Evolutionary conservation across 768 basidiomycete species (phyloP).

Genomic region (Lentinula aciculospora): DNA sequence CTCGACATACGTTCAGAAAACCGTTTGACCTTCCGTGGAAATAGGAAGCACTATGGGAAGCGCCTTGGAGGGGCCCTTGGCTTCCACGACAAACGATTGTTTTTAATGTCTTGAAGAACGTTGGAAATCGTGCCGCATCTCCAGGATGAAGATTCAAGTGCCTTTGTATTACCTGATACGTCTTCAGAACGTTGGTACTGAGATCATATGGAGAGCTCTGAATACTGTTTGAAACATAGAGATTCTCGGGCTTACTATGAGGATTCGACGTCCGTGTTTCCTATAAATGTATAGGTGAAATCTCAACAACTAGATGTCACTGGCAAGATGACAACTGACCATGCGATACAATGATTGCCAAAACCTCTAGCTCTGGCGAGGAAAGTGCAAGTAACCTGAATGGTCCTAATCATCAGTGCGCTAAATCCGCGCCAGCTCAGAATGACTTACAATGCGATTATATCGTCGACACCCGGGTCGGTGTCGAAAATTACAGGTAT

Average conservation of each 20-base stretch:
- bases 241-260: constrained; percentile 44
- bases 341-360: constrained; percentile 72
- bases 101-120: constrained; percentile 43
- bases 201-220: not conserved
- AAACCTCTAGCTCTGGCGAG: constrained; percentile 78
- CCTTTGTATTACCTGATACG: constrained; percentile 60
- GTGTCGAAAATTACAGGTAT: constrained; percentile 77
- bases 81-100: constrained; percentile 65
- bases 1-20: not conserved
- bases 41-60: constrained; percentile 70
- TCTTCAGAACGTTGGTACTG: constrained; percentile 71
- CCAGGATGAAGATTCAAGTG: constrained; percentile 54
- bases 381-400: constrained; percentile 69
- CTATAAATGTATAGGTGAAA: constrained; percentile 26
- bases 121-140: constrained; percentile 53
- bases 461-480: constrained; percentile 84
- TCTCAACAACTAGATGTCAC: not conserved
- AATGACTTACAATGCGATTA: constrained; percentile 62
- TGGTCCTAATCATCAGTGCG: not conserved
- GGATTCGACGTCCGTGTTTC: constrained; percentile 64
- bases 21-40: constrained; percentile 70
- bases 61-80: constrained; percentile 63
- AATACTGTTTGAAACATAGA: constrained; percentile 5
- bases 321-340: constrained; percentile 39
- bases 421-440: not conserved